Conservation (phyloP, 345 rosid genomes). For the Eutrema heterophyllum region DNA sequence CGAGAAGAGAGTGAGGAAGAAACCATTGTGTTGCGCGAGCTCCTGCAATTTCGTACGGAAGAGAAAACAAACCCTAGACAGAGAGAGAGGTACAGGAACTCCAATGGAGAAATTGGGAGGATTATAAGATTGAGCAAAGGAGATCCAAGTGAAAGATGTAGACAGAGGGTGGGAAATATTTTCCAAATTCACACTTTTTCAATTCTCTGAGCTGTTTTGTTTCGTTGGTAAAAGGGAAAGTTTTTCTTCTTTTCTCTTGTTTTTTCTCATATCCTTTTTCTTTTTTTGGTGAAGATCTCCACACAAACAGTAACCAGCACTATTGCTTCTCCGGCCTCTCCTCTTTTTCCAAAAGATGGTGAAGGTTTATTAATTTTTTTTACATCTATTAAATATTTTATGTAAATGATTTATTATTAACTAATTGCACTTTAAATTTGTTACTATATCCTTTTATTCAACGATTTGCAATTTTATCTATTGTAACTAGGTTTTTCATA, state of each 20-base stretch:
- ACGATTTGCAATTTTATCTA: too few relatives aligned
- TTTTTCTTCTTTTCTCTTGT: conserved; percentile 11
- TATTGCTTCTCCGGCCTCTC: not conserved
- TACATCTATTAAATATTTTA: not conserved
- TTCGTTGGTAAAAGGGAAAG: conserved; percentile 66
- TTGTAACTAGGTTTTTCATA: too few relatives aligned
- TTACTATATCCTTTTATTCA: too few relatives aligned
- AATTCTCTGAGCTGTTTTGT: conserved; percentile 29
- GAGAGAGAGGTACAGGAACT: not conserved
- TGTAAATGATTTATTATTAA: not conserved
- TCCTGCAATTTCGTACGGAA: conserved; percentile 2
- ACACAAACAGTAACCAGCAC: conserved; percentile 28
- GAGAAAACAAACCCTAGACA: conserved; percentile 21
- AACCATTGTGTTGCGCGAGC: not conserved
- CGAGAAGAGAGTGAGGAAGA: not conserved
- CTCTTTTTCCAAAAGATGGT: not conserved
- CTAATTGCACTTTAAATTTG: too few relatives aligned
- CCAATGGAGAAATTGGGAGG: conserved; percentile 4
- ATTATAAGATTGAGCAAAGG: conserved; percentile 33
- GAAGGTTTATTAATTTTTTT: too few relatives aligned
- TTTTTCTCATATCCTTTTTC: not conserved
- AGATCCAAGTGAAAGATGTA: conserved; percentile 29
- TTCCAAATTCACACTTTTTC: conserved; percentile 40
- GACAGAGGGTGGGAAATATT: conserved; percentile 22
- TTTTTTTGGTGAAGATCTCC: conserved; percentile 21